Percentiles rank a stretch among this genome's conserved stretches.
Conservation (phyloP, 2,329 filamentous ascomycete genomes). For the Monilinia fructigena region DNA sequence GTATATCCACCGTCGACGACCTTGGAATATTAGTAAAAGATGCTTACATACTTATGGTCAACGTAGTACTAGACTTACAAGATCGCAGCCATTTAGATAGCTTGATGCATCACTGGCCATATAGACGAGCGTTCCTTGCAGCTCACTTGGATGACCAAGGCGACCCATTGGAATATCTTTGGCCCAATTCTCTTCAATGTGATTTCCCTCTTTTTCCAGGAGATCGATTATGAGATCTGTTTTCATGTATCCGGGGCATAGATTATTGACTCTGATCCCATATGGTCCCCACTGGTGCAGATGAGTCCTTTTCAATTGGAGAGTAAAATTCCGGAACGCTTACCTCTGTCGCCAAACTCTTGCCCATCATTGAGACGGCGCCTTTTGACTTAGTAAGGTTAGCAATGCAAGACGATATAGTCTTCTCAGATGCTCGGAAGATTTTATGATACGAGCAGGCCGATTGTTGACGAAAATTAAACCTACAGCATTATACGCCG, state of each 20-base stretch:
- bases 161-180: conserved; percentile 42
- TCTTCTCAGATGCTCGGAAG: neutral
- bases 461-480: neutral
- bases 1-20: conserved; percentile 34
- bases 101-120: conserved; percentile 36
- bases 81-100: conserved; percentile 33
- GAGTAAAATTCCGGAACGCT: neutral
- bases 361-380: conserved; percentile 58
- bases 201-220: conserved; percentile 41
- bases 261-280: conserved; percentile 64
- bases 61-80: conserved; percentile 27
- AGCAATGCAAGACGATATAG: neutral
- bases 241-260: conserved; percentile 58
- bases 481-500: conserved; percentile 42
- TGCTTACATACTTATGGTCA: neutral
- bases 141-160: conserved; percentile 43
- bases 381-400: conserved; percentile 49
- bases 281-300: conserved; percentile 54
- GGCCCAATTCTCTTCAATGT: conserved; percentile 43
- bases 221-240: conserved; percentile 41
- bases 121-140: conserved; percentile 41
- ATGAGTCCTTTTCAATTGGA: conserved; percentile 4
- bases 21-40: conserved; percentile 16
- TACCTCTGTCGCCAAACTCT: conserved; percentile 55
- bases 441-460: neutral